These are phyloP conservation scores for Cladophialophora chaetospira DNA, from an alignment of 2,329 filamentous ascomycete genomes.

Conservation along the genomic window DNA sequence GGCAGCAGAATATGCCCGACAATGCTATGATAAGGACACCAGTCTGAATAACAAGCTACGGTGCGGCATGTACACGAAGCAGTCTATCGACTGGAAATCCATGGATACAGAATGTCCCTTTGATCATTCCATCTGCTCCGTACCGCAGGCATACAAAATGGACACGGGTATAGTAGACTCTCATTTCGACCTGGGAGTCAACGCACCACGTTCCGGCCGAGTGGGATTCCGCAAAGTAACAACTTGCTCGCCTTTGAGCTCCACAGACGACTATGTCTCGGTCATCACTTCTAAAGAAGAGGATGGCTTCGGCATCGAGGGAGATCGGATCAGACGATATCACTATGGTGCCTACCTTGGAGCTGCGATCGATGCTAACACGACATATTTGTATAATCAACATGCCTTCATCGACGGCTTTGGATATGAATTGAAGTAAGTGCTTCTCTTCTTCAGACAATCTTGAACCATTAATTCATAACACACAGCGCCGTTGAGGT, in stretches of 20 bases:
- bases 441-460: not conserved
- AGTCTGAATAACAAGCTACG: slow-evolving; percentile 17
- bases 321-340: slow-evolving; percentile 10
- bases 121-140: slow-evolving; percentile 3
- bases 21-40: slow-evolving; percentile 30
- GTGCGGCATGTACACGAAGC: slow-evolving; percentile 25
- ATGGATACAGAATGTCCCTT: slow-evolving; percentile 30
- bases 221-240: slow-evolving; percentile 34
- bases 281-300: slow-evolving; percentile 4
- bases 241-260: slow-evolving; percentile 30
- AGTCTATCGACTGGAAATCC: slow-evolving; percentile 16
- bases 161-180: slow-evolving; percentile 34
- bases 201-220: slow-evolving; percentile 30
- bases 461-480: not conserved
- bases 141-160: not conserved
- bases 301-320: slow-evolving; percentile 12
- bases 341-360: slow-evolving; percentile 10
- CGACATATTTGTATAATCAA: slow-evolving; percentile 16
- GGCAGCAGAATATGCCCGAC: slow-evolving; percentile 31
- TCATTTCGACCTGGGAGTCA: slow-evolving; percentile 36
- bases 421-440: slow-evolving; percentile 18
- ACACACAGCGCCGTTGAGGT: slow-evolving; percentile 6
- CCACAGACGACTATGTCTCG: not conserved
- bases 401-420: slow-evolving; percentile 18
- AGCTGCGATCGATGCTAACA: slow-evolving; percentile 2